Conservation (phyloP, 129 eudicot genomes). For the Saposhnikovia divaricata region DNA sequence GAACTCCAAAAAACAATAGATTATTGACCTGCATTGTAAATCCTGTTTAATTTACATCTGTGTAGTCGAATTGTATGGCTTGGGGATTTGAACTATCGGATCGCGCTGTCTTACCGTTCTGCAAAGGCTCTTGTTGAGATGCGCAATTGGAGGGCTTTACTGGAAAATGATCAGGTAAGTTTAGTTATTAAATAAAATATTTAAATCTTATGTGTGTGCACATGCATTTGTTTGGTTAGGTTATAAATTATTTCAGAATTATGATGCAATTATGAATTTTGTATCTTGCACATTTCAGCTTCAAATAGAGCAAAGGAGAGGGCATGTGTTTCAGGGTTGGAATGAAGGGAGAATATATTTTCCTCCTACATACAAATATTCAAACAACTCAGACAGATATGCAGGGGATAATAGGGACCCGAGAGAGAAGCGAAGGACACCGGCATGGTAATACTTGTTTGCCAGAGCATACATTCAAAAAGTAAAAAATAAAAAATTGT, state of each 20-base stretch:
- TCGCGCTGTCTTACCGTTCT: constrained; percentile 64
- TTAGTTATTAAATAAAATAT: background rate
- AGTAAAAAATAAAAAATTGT: background rate
- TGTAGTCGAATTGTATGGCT: constrained; percentile 92
- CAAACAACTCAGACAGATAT: constrained; percentile 83
- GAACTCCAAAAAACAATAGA: background rate
- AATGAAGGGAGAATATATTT: constrained; percentile 82
- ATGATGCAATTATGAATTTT: background rate
- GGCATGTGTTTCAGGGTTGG: constrained; percentile 89
- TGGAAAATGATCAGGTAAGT: constrained; percentile 78
- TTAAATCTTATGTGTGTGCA: background rate
- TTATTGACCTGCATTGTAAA: background rate
- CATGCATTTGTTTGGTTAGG: background rate
- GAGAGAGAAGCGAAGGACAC: constrained; percentile 87
- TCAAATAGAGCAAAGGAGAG: constrained; percentile 57
- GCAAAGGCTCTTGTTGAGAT: constrained; percentile 91
- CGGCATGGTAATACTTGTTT: constrained; percentile 71
- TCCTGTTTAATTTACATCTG: constrained; percentile 14
- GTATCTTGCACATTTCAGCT: constrained; percentile 39
- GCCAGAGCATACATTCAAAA: background rate
- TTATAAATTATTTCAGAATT: background rate
- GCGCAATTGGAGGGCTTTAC: constrained; percentile 84
- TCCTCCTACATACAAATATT: constrained; percentile 96
- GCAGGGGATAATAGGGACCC: constrained; percentile 83
- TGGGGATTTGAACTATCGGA: constrained; percentile 92